These are phyloP conservation scores for Termitomyces sp. DNA, from an alignment of 768 basidiomycete genomes.

Conservation along the genomic window DNA sequence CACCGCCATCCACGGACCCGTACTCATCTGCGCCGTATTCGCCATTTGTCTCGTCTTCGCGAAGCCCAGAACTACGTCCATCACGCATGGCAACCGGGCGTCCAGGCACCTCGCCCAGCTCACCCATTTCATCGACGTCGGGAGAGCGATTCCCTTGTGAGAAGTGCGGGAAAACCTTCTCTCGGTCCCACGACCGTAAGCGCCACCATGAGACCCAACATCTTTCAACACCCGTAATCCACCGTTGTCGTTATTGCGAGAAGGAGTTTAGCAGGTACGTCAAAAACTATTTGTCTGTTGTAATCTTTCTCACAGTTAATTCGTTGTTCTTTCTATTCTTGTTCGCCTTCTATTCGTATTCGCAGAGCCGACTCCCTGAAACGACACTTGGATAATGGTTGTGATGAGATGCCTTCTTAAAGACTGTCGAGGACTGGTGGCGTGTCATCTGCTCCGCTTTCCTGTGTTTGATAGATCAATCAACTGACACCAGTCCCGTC, in stretches of 20 bases:
- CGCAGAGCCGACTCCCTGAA: slow-evolving; percentile 52
- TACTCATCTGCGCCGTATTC: slow-evolving; percentile 17
- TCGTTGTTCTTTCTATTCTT: slow-evolving; percentile 1
- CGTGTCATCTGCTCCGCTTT: not conserved
- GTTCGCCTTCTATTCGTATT: slow-evolving; percentile 6
- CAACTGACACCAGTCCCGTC: slow-evolving; percentile 6
- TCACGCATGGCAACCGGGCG: slow-evolving; percentile 36
- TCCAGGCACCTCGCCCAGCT: slow-evolving; percentile 33
- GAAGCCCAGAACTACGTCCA: slow-evolving; percentile 25
- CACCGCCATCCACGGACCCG: slow-evolving; percentile 20
- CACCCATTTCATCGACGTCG: slow-evolving; percentile 35
- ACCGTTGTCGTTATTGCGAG: slow-evolving; percentile 67
- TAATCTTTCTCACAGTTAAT: slow-evolving; percentile 7
- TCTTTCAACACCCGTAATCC: slow-evolving; percentile 54
- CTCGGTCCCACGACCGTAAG: slow-evolving; percentile 76
- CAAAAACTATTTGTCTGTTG: not conserved
- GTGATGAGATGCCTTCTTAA: slow-evolving; percentile 22
- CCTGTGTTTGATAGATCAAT: slow-evolving; percentile 1
- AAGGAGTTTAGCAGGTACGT: slow-evolving; percentile 72
- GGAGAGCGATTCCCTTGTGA: slow-evolving; percentile 70
- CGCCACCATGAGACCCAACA: slow-evolving; percentile 79
- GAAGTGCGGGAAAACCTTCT: slow-evolving; percentile 75
- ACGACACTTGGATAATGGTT: slow-evolving; percentile 75
- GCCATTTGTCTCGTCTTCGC: slow-evolving; percentile 24
- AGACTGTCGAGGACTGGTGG: not conserved